A percentile compares a stretch with the other conserved stretches of the same genome.
Conservation (phyloP, 2,329 filamentous ascomycete genomes). For the Colletotrichum cereale region DNA sequence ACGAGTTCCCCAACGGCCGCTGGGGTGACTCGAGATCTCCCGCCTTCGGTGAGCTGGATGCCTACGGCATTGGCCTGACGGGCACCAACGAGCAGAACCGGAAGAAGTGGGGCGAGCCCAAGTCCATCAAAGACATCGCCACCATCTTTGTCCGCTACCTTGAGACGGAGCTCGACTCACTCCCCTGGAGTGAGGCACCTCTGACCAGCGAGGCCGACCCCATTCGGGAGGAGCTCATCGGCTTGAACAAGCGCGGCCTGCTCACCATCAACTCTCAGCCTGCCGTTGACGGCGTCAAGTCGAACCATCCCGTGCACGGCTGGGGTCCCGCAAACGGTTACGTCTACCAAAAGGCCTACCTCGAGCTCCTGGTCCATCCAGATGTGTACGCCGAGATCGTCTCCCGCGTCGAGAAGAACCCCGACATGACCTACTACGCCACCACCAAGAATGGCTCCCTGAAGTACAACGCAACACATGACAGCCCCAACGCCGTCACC, state of each 20-base stretch:
- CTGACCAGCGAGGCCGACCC: slow-evolving; percentile 85
- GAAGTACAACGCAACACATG: slow-evolving; percentile 84
- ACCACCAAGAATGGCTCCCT: slow-evolving; percentile 85
- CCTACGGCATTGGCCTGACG: slow-evolving; percentile 92
- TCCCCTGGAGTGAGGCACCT: slow-evolving; percentile 94
- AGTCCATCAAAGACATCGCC: slow-evolving; percentile 82
- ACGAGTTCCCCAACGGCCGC: slow-evolving; percentile 98
- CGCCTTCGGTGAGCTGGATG: slow-evolving; percentile 94
- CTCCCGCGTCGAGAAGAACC: slow-evolving; percentile 79
- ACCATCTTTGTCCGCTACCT: slow-evolving; percentile 89
- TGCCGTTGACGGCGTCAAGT: slow-evolving; percentile 91
- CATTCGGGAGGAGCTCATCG: slow-evolving; percentile 82
- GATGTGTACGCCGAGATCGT: slow-evolving; percentile 83
- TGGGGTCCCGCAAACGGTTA: slow-evolving; percentile 97
- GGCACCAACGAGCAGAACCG: slow-evolving; percentile 97
- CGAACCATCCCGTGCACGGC: slow-evolving; percentile 86
- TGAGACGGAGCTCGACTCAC: slow-evolving; percentile 79
- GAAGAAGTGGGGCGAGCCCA: slow-evolving; percentile 92
- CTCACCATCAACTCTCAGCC: slow-evolving; percentile 98
- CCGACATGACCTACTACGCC: slow-evolving; percentile 92
- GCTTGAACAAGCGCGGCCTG: slow-evolving; percentile 87
- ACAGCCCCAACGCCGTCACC: slow-evolving; percentile 96
- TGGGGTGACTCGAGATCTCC: slow-evolving; percentile 98
- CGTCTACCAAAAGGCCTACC: slow-evolving; percentile 98
- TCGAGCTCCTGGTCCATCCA: slow-evolving; percentile 90